Conservation (phyloP, 306 rosid species). For the Quercus mongolica region DNA sequence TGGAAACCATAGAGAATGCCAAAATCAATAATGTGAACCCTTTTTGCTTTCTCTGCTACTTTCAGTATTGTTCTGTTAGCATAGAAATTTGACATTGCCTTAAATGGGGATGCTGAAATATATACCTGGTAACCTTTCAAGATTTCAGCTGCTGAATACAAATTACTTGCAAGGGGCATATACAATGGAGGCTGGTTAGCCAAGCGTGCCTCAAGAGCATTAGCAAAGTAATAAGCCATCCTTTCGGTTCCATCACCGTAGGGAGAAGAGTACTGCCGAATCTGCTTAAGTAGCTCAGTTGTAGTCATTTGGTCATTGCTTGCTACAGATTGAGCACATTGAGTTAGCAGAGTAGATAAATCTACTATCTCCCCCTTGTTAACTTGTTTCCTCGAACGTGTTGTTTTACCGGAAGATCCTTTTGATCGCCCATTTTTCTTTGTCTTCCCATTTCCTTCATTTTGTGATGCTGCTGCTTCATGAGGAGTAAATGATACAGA, state of each 20-base stretch:
- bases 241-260: slow-evolving; percentile 61
- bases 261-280: slow-evolving; percentile 62
- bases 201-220: slow-evolving; percentile 59
- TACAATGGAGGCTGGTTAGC: slow-evolving; percentile 37
- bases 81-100: slow-evolving; percentile 34
- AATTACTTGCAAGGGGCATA: neutral
- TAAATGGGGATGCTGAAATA: slow-evolving; percentile 51
- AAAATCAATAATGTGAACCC: slow-evolving; percentile 59
- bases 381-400: slow-evolving; percentile 27
- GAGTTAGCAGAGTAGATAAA: slow-evolving; percentile 54
- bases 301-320: slow-evolving; percentile 51
- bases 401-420: slow-evolving; percentile 35
- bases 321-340: slow-evolving; percentile 68
- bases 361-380: slow-evolving; percentile 30
- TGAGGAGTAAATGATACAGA: neutral
- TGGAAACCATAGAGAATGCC: slow-evolving; percentile 76
- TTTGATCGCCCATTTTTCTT: slow-evolving; percentile 5
- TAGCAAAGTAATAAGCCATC: slow-evolving; percentile 61
- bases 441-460: neutral
- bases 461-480: slow-evolving; percentile 15
- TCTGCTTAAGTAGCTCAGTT: slow-evolving; percentile 48
- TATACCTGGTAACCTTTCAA: slow-evolving; percentile 56
- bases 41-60: slow-evolving; percentile 34
- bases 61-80: slow-evolving; percentile 39
- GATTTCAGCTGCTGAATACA: slow-evolving; percentile 40